Percentiles rank a stretch among this genome's conserved stretches.
Conservation (phyloP, 1,284 basidiomycete genomes). For the Schizophyllum amplum region DNA sequence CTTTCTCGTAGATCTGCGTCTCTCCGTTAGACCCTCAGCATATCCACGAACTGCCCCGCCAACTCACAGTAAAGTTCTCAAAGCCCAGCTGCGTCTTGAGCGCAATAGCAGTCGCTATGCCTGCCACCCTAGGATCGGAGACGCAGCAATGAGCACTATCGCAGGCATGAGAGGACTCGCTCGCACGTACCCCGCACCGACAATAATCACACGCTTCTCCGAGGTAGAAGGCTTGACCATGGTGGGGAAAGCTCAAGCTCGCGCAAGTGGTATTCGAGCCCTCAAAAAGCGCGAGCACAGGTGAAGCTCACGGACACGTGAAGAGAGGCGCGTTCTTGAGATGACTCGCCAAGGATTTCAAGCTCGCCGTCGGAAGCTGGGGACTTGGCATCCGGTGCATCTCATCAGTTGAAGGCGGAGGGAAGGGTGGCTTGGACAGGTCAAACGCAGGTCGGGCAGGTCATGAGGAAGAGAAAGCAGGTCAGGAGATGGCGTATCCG, state of each 20-base stretch:
- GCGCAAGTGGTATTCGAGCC: too few relatives aligned
- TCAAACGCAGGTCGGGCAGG: not conserved
- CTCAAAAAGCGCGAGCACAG: too few relatives aligned
- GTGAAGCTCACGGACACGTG: too few relatives aligned
- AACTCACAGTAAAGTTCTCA: conserved; percentile 12
- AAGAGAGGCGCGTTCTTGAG: too few relatives aligned
- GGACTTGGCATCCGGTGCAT: too few relatives aligned
- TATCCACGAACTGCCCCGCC: not conserved
- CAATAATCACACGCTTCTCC: not conserved
- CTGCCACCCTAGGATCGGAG: conserved; percentile 6
- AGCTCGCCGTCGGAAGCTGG: too few relatives aligned
- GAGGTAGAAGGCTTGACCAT: not conserved
- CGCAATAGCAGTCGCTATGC: conserved; percentile 14
- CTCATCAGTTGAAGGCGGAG: too few relatives aligned
- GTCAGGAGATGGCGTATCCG: not conserved
- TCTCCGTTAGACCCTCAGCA: not conserved
- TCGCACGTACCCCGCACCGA: not conserved
- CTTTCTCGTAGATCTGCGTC: conserved; percentile 11
- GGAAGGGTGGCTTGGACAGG: too few relatives aligned
- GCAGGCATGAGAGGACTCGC: too few relatives aligned
- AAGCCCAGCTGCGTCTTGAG: conserved; percentile 13
- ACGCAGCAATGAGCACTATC: not conserved
- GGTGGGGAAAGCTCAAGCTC: too few relatives aligned
- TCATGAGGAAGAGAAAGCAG: not conserved
- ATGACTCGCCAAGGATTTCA: too few relatives aligned